Evolutionary conservation across 1,284 basidiomycete species (phyloP).

Genomic region (Inonotus obliquus): DNA sequence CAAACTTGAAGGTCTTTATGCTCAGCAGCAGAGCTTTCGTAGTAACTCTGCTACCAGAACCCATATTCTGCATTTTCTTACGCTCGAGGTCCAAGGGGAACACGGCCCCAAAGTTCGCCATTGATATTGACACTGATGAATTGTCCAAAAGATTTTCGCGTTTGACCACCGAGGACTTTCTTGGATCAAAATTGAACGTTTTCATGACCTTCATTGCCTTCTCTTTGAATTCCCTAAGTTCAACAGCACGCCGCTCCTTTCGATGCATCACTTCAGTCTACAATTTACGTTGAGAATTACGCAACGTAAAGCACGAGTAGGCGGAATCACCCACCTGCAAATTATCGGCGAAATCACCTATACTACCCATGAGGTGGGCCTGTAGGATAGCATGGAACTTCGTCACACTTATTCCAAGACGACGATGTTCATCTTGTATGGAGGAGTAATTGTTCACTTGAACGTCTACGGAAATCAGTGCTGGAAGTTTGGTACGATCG

Average conservation of each 20-base stretch:
- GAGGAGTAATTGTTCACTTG: constrained; percentile 34
- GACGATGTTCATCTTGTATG: constrained; percentile 28
- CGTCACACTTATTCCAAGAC: constrained; percentile 54
- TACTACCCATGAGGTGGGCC: constrained; percentile 82
- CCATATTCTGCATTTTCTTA: constrained; percentile 9
- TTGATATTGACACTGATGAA: constrained; percentile 58
- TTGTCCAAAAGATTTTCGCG: constrained; percentile 48
- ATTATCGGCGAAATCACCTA: constrained; percentile 84
- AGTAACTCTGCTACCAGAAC: constrained; percentile 29
- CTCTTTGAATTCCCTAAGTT: constrained; percentile 79
- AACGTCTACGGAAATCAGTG: constrained; percentile 67
- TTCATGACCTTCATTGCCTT: constrained; percentile 68
- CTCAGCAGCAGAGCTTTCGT: constrained; percentile 83
- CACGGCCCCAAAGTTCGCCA: constrained; percentile 76
- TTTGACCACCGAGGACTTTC: constrained; percentile 33
- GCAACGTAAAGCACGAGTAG: constrained; percentile 7
- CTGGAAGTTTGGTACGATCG: constrained; percentile 72
- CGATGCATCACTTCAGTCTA: constrained; percentile 71
- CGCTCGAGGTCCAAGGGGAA: constrained; percentile 67
- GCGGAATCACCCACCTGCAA: constrained; percentile 50
- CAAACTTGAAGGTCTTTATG: constrained; percentile 69
- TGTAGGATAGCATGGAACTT: constrained; percentile 91
- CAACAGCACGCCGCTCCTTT: constrained; percentile 66
- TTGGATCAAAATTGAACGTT: constrained; percentile 64
- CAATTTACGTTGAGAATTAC: constrained; percentile 6